Percentiles rank a stretch among this genome's conserved stretches.
These are phyloP conservation scores for Podospora tetraspora DNA, from an alignment of 495 filamentous ascomycete species.

Conservation along the genomic window DNA sequence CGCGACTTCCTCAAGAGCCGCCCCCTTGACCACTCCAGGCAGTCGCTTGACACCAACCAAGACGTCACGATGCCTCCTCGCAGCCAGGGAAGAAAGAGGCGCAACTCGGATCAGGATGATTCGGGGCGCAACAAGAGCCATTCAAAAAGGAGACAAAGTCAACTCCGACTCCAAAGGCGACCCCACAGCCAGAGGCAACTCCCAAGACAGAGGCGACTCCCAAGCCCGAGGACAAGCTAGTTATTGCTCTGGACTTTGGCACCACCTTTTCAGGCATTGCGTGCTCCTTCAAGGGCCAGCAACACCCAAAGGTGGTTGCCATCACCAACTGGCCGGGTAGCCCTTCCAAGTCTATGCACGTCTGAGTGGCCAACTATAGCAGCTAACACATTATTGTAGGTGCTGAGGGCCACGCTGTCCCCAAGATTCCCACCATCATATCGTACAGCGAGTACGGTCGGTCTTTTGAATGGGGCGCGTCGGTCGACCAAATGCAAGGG, in stretches of 20 bases:
- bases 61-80: not conserved
- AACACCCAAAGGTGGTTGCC: not conserved
- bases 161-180: too few species aligned
- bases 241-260: slow-evolving; percentile 9
- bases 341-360: too few species aligned
- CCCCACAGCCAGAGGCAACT: too few species aligned
- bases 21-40: not conserved
- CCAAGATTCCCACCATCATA: slow-evolving; percentile 2
- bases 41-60: not conserved
- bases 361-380: not conserved
- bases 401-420: not conserved
- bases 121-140: not conserved
- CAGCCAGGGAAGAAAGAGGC: not conserved
- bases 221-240: not conserved
- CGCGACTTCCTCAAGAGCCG: not conserved
- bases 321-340: slow-evolving; percentile 8
- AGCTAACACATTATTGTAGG: not conserved
- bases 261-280: slow-evolving; percentile 10
- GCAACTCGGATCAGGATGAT: not conserved
- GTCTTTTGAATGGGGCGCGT: not conserved
- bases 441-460: not conserved
- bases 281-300: not conserved
- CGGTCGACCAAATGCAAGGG: not conserved
- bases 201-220: not conserved
- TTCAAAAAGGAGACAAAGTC: too few species aligned